Base-by-base conservation (phyloP, 257 asterid species). In the Anisodus acutangulus region DNA sequence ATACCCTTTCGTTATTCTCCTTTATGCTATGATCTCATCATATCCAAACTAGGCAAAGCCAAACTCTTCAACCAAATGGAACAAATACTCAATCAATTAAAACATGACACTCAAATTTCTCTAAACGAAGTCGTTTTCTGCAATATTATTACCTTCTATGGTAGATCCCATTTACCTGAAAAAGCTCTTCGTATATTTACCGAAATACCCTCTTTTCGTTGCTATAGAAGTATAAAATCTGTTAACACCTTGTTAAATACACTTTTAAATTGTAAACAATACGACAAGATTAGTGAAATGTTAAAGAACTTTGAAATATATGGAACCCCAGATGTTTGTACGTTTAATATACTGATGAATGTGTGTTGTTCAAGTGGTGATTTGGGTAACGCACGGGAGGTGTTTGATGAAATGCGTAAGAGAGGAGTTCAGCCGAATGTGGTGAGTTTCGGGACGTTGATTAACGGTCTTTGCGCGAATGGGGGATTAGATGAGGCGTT, bases 1-100 rank as follows among this genome's bases (percentile, higher is more conserved):
- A 41, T 3, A 41, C 93, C 95, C 66, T 90, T 93, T 54, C 93
- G 94, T 16, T 83, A 92, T 93, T 88, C 94, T 66, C 89, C 83
- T 82, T 91, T 89, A 67, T 92, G 95, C 79, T 95, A 95, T 88
- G 97, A 95, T 81, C 94, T 92, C 85, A 92, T 93, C 89, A 91
- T 95, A 88, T 84, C 92, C 88, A 93, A 95, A 85, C 93, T 95
- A 83, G 98, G 96, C 83, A 74, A 91, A 76, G 98, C 94, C 83
- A 92, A 89, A 83, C 89, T 95, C 97, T 88, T 92, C 86, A 10
- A 88, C 8, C 90, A 93, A 80, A 85, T 95, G 97, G 97, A 95
- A 86, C 80, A 1, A 37, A 53, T 95, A 51, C 79, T 93, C 47
- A 86, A 90, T 3, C 89, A 88, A 22, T 74, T 95, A 83, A 91